Evolutionary conservation across 2,329 filamentous ascomycete species (phyloP).

Genomic region (Cladophialophora yegresii): DNA sequence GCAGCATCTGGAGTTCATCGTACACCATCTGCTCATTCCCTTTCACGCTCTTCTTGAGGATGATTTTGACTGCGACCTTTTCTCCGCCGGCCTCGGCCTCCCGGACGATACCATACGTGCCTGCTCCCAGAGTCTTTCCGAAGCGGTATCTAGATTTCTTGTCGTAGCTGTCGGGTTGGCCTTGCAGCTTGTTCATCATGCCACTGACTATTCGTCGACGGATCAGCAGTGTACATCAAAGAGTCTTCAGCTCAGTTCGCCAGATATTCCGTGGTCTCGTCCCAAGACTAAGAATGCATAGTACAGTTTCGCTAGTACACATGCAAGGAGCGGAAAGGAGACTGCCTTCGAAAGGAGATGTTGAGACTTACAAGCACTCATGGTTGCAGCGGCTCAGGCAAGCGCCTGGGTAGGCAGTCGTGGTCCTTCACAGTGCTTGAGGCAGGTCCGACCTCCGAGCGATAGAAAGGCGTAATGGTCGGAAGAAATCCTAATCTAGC

Average conservation of each 20-base stretch:
- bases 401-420: conserved; percentile 16
- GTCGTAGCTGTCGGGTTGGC: conserved; percentile 97
- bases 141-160: conserved; percentile 97
- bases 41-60: conserved; percentile 98
- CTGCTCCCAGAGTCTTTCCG: conserved; percentile 88
- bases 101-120: conserved; percentile 96
- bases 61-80: conserved; percentile 97
- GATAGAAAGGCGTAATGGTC: not conserved
- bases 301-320: not conserved
- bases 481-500: not conserved
- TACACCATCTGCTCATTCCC: conserved; percentile 99
- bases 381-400: conserved; percentile 24
- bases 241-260: not conserved
- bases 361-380: conserved; percentile 32
- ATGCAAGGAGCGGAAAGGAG: not conserved
- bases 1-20: conserved; percentile 92
- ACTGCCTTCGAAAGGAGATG: not conserved
- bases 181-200: conserved; percentile 94
- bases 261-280: not conserved
- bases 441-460: not conserved
- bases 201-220: conserved; percentile 63
- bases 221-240: conserved; percentile 19
- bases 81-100: conserved; percentile 83
- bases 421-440: not conserved
- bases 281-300: not conserved